Evolutionary conservation across 805 yeast species (phyloP).

Genomic region (Ogataea philodendri): DNA sequence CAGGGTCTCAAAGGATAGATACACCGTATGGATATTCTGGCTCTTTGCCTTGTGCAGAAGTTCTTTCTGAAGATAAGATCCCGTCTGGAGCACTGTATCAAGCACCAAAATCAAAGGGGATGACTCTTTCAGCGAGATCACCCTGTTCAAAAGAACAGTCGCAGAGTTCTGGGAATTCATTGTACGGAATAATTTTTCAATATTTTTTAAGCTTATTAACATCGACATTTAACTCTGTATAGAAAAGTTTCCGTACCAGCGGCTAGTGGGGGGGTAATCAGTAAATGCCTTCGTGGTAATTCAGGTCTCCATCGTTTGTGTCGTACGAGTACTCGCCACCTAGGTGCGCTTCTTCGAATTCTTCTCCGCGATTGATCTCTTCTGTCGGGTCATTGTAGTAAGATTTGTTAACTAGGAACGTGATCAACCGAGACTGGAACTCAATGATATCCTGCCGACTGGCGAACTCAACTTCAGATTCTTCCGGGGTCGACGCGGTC

Average conservation of each 20-base stretch:
- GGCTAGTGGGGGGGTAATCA: conserved; percentile 1
- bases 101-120: conserved; percentile 69
- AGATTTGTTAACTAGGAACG: conserved; percentile 40
- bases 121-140: conserved; percentile 65
- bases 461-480: conserved; percentile 30
- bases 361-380: conserved; percentile 23
- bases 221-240: conserved; percentile 13
- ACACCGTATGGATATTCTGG: conserved; percentile 39
- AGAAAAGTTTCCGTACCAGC: conserved; percentile 7
- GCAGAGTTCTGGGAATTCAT: conserved; percentile 34
- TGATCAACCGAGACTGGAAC: conserved; percentile 51
- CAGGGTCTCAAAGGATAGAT: conserved; percentile 67
- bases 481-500: conserved; percentile 24
- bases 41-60: conserved; percentile 41
- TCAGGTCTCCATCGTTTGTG: conserved; percentile 18
- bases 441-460: conserved; percentile 49
- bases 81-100: conserved; percentile 73
- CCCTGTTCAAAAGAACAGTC: conserved; percentile 61
- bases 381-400: conserved; percentile 36
- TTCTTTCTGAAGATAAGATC: conserved; percentile 55
- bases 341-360: conserved; percentile 18
- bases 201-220: conserved; percentile 4
- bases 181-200: conserved; percentile 2
- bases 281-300: conserved; percentile 21
- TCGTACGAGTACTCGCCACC: conserved; percentile 22